A percentile compares a stretch with the other conserved stretches of the same genome.
phyloP scores from a whole-genome alignment of 768 basidiomycete genomes.

The Psilocybe tampanensis region DNA sequence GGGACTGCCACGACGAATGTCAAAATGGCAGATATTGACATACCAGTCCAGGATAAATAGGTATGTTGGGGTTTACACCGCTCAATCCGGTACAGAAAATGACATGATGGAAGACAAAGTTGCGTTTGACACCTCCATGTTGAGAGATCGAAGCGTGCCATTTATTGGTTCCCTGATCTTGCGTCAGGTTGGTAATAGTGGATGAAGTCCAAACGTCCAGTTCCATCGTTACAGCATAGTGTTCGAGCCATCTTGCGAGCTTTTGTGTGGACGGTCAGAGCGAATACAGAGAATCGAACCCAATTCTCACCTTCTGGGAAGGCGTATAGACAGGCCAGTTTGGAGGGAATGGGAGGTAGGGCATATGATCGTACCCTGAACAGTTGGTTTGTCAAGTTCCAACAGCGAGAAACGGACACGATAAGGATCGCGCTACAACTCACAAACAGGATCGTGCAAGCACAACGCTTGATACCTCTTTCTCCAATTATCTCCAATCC shows the following conservation, averaged over 20 bases:
- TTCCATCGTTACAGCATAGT: slow-evolving; percentile 39
- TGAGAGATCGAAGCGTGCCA: slow-evolving; percentile 50
- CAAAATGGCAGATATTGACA: slow-evolving; percentile 3
- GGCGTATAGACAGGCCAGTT: slow-evolving; percentile 34
- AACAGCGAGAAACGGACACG: background rate
- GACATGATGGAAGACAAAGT: slow-evolving; percentile 48
- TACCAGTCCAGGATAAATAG: slow-evolving; percentile 51
- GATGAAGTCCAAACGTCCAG: slow-evolving; percentile 54
- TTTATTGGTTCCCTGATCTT: slow-evolving; percentile 29
- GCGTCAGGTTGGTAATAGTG: slow-evolving; percentile 33
- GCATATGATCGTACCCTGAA: slow-evolving; percentile 58
- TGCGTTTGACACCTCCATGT: slow-evolving; percentile 34
- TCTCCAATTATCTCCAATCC: slow-evolving; percentile 70
- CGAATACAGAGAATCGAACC: background rate
- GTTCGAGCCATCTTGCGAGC: slow-evolving; percentile 36
- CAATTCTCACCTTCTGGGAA: slow-evolving; percentile 25
- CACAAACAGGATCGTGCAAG: slow-evolving; percentile 70
- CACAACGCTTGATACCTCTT: slow-evolving; percentile 68
- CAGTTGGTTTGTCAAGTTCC: background rate
- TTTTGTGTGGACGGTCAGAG: background rate
- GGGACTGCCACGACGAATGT: too few species aligned
- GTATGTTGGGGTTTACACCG: slow-evolving; percentile 47
- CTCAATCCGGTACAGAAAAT: slow-evolving; percentile 56
- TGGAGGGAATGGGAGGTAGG: slow-evolving; percentile 52
- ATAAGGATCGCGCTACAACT: slow-evolving; percentile 25